Evolutionary conservation across 2,329 filamentous ascomycete species (phyloP).

Genomic region (Zasmidium citrigriseum): DNA sequence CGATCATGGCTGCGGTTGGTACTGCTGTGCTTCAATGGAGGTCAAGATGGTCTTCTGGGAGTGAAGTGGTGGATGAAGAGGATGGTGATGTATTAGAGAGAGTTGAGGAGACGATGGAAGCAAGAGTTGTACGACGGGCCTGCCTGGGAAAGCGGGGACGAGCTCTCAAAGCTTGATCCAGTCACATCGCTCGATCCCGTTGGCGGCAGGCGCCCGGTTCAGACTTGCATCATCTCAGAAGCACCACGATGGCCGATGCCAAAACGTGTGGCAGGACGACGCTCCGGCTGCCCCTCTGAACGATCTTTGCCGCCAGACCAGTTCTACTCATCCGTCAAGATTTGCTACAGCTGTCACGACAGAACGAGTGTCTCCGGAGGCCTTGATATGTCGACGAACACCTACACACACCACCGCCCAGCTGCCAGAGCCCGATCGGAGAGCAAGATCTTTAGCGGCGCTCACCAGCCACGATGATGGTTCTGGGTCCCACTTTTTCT

Average conservation of each 20-base stretch:
- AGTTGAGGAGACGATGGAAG: neutral
- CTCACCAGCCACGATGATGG: neutral
- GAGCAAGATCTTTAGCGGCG: neutral
- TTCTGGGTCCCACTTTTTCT: neutral
- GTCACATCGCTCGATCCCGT: neutral
- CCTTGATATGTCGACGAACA: neutral
- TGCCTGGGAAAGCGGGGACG: constrained; percentile 2
- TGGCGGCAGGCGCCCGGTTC: neutral
- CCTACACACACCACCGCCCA: too few relatives aligned
- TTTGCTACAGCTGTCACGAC: neutral
- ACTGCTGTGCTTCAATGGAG: neutral
- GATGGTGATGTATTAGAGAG: constrained; percentile 1
- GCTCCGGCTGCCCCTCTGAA: neutral
- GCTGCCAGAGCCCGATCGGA: neutral
- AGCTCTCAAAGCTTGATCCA: neutral
- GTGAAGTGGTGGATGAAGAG: constrained; percentile 4
- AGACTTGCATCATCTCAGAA: neutral
- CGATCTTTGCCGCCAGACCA: neutral
- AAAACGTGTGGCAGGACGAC: neutral
- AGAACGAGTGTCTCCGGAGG: neutral
- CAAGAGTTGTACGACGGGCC: too few relatives aligned
- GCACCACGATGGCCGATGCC: neutral
- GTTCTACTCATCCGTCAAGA: neutral
- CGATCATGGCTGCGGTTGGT: constrained; percentile 13
- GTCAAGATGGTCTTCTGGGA: neutral